Evolutionary conservation across 129 eudicot species (phyloP).

Genomic region (Pulicaria dysenterica): DNA sequence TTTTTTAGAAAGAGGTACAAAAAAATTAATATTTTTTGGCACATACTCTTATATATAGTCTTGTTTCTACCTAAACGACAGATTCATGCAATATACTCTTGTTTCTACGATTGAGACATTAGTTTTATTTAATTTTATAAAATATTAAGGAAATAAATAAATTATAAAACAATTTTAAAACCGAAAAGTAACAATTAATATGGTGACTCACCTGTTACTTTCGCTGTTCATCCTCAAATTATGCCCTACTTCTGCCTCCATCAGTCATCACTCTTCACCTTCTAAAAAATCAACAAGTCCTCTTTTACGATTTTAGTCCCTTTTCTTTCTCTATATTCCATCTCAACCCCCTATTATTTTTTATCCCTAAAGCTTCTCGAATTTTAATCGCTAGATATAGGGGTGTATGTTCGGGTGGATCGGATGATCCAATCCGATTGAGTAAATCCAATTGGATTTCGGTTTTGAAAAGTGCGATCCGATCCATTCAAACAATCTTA

Average conservation of each 20-base stretch:
- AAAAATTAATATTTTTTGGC: no score
- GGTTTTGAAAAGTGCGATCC: no score
- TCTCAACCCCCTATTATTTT: neutral
- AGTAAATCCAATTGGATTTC: no score
- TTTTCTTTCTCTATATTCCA: neutral
- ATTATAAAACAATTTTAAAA: neutral
- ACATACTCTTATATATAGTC: no score
- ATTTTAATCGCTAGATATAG: conserved; percentile 20
- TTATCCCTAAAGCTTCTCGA: conserved; percentile 14
- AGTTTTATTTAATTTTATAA: neutral
- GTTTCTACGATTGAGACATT: no score
- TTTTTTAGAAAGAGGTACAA: no score
- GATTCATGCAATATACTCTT: no score
- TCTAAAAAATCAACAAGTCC: conserved; percentile 14
- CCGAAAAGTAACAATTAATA: conserved; percentile 5
- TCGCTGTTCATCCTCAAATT: conserved; percentile 15
- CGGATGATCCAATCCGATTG: no score
- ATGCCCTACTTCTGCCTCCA: conserved; percentile 22
- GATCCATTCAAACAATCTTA: no score
- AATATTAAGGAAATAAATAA: neutral
- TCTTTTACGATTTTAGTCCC: no score
- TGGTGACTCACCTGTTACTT: conserved; percentile 8
- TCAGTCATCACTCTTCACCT: neutral
- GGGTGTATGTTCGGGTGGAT: no score
- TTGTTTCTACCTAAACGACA: no score